phyloP scores from a whole-genome alignment of 305 asterid species.

The Ajuga reptans region DNA sequence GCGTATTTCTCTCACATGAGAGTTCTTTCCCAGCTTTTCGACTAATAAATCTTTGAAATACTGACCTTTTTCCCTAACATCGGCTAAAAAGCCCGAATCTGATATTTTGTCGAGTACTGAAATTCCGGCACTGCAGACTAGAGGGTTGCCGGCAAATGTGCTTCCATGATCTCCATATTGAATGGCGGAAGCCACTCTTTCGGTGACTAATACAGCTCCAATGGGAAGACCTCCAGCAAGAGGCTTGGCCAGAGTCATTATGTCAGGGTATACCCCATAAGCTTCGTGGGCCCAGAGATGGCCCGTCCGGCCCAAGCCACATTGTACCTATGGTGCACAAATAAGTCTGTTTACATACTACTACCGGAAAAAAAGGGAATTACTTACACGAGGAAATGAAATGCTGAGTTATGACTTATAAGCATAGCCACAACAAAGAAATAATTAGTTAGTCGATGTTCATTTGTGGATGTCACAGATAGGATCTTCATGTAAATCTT shows the following conservation, averaged over 20 bases:
- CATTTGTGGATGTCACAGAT: no score
- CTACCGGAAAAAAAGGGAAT: neutral
- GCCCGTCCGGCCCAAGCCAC: conserved; percentile 85
- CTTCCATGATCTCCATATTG: conserved; percentile 81
- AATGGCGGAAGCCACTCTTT: conserved; percentile 61
- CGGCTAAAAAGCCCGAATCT: conserved; percentile 43
- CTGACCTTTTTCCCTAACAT: conserved; percentile 58
- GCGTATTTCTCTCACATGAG: conserved; percentile 68
- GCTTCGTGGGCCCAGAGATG: conserved; percentile 85
- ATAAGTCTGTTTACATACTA: neutral
- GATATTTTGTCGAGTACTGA: conserved; percentile 74
- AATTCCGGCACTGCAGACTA: conserved; percentile 74
- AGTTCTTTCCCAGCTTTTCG: conserved; percentile 46
- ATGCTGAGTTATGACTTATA: neutral
- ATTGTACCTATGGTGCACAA: conserved; percentile 55
- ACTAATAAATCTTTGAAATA: conserved; percentile 47
- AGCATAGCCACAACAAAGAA: neutral
- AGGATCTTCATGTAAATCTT: no score
- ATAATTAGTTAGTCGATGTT: neutral
- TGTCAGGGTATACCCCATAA: conserved; percentile 57
- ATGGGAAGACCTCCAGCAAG: conserved; percentile 91
- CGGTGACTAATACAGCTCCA: conserved; percentile 66
- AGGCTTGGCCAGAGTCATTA: conserved; percentile 91
- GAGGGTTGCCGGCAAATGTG: conserved; percentile 95
- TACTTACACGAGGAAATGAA: neutral